These are phyloP conservation scores for Aciculosporium take DNA, from an alignment of 2,329 filamentous ascomycete genomes.

Conservation along the genomic window DNA sequence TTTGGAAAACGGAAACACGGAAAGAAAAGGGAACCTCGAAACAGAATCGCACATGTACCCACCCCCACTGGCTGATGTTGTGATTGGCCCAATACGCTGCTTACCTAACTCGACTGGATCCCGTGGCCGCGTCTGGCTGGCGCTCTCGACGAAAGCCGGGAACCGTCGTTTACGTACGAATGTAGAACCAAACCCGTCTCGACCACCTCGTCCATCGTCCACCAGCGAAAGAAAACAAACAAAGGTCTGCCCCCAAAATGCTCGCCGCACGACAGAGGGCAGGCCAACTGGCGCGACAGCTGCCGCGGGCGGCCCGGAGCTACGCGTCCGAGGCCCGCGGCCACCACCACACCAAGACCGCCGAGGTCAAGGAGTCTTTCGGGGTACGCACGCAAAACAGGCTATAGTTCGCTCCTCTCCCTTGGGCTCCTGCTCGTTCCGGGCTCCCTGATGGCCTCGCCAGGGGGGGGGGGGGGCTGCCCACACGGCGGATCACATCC, in stretches of 20 bases:
- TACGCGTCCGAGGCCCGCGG: conserved; percentile 41
- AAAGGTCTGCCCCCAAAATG: conserved; percentile 22
- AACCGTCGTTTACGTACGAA: too few relatives aligned
- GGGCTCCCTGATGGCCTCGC: too few relatives aligned
- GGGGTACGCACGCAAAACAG: conserved; percentile 32
- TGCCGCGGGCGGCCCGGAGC: conserved; percentile 27
- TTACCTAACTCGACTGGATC: conserved; percentile 15
- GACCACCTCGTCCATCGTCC: conserved; percentile 7
- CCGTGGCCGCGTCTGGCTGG: too few relatives aligned
- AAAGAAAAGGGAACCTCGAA: too few relatives aligned
- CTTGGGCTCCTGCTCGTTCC: neutral
- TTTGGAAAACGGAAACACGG: too few relatives aligned
- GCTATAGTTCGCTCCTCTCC: neutral
- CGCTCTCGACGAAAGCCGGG: too few relatives aligned
- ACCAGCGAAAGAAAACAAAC: conserved; percentile 18
- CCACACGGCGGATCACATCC: too few relatives aligned
- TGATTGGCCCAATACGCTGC: too few relatives aligned
- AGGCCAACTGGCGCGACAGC: conserved; percentile 22
- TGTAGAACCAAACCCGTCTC: neutral
- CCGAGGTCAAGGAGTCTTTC: conserved; percentile 37
- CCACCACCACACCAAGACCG: conserved; percentile 32
- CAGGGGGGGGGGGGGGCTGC: too few relatives aligned
- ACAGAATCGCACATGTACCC: too few relatives aligned
- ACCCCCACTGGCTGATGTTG: too few relatives aligned
- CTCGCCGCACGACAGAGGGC: conserved; percentile 31